These are phyloP conservation scores for Sideroxylon spinosum DNA, from an alignment of 179 eudicot species.

Conservation along the genomic window DNA sequence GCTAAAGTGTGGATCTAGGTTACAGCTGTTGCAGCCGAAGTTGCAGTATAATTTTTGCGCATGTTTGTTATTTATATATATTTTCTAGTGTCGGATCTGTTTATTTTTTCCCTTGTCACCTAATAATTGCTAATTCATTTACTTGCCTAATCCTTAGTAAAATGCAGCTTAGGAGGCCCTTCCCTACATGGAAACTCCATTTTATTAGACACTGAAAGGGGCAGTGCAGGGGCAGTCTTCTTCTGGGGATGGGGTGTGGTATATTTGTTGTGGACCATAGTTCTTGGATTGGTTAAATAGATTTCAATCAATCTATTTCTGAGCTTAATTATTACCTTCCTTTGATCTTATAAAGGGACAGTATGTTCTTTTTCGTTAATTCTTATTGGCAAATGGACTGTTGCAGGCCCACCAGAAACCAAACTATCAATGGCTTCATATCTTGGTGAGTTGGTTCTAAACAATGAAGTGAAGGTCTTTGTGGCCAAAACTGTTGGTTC, in stretches of 20 bases:
- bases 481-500: constrained; percentile 79
- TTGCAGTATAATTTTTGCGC: neutral
- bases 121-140: neutral
- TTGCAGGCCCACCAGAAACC: constrained; percentile 76
- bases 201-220: neutral
- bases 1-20: neutral
- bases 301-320: neutral
- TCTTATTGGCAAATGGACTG: neutral
- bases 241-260: neutral
- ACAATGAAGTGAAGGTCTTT: constrained; percentile 76
- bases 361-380: neutral
- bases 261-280: neutral
- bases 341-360: neutral
- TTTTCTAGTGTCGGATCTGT: neutral
- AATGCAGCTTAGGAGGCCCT: neutral
- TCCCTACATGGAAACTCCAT: neutral
- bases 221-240: neutral
- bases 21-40: neutral
- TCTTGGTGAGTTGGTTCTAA: constrained; percentile 78
- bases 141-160: neutral
- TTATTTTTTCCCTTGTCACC: neutral
- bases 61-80: neutral
- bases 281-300: constrained; percentile 2
- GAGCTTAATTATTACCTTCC: neutral
- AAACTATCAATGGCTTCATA: constrained; percentile 81